Evolutionary conservation across 768 basidiomycete species (phyloP).

Genomic region (Panaeolus papilionaceus): DNA sequence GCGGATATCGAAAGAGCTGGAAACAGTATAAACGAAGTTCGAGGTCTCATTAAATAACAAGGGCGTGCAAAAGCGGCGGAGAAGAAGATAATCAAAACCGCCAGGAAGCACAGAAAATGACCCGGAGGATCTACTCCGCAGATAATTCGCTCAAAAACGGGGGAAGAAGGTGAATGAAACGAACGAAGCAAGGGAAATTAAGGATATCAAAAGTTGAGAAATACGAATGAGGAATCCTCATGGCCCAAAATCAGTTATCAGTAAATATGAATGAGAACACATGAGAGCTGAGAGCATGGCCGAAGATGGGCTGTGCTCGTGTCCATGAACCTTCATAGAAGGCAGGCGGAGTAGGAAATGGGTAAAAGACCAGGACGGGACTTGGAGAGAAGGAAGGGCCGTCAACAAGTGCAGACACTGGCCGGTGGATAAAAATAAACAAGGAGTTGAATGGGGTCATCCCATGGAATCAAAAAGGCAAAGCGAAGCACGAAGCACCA

Average conservation of each 20-base stretch:
- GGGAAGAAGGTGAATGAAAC: background rate
- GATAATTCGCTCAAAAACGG: conserved; percentile 1
- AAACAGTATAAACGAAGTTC: conserved; percentile 9
- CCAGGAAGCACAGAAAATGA: background rate
- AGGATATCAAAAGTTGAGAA: background rate
- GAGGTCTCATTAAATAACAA: conserved; percentile 5
- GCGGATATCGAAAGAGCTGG: conserved; percentile 13
- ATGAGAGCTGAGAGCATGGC: background rate
- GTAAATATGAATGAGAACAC: background rate
- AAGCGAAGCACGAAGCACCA: conserved; percentile 9
- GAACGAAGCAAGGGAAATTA: background rate
- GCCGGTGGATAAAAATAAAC: conserved; percentile 8
- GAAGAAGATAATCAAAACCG: background rate
- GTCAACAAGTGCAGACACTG: conserved; percentile 10
- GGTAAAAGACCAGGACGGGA: background rate
- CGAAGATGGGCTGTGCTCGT: background rate
- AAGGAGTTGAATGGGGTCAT: background rate
- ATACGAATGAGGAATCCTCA: background rate
- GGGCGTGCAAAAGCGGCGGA: background rate
- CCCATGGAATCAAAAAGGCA: background rate
- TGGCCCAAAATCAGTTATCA: background rate
- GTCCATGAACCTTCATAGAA: conserved; percentile 1
- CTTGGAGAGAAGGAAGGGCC: background rate
- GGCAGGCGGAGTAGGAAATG: background rate
- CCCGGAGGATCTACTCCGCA: background rate